Base-by-base conservation (phyloP, 306 rosid species). In the Phaseolus lunatus region DNA sequence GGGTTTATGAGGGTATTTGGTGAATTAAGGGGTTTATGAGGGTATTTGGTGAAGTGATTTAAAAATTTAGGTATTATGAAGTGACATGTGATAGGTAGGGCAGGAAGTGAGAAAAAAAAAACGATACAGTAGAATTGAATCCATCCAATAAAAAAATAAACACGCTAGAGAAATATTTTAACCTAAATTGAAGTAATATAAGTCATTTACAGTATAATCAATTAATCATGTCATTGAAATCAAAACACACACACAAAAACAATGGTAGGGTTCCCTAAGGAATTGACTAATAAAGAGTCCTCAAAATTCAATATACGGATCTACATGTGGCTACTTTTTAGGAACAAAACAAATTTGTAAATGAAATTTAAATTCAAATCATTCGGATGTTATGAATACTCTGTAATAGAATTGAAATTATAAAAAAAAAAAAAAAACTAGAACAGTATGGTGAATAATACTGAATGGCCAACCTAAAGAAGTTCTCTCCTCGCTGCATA, bases 401-500 rank as follows among this genome's bases (percentile, higher is more conserved):
- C 76, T 76, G 72, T 33, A 79, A 83, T 83, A 73, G 18, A 84
- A 74, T 52, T 3, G 57, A 74, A 77, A 61, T 35, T 3, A 1
- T 37, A 29, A 62, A 61, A 64, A 53, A 41, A 35, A 3, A 29
- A 62, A 61, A 64, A 53, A 41, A 35, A 3, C 78, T 83, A 74
- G 5, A 31, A 72, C 2, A 50, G 31, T 49, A 13, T 39, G 48
- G 10, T 16, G 50, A 66, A 67, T 5, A 66, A 67, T 3, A 11
- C 50, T 44, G 67, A 61, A 56, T 12, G 70, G 31, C 33, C 10
- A 13, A 67, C 64, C 88, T 87, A 95, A 27, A 95, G 93, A 53
- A 95, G 63, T 69, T 91, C 97, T 67, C 91, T 87, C 87, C 97
- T 88, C 4, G 92, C 90, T 0, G 86, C 81, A 76, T 88, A 35